phyloP scores from a whole-genome alignment of 164 flowering plant species.

The Liriodendron chinense region DNA sequence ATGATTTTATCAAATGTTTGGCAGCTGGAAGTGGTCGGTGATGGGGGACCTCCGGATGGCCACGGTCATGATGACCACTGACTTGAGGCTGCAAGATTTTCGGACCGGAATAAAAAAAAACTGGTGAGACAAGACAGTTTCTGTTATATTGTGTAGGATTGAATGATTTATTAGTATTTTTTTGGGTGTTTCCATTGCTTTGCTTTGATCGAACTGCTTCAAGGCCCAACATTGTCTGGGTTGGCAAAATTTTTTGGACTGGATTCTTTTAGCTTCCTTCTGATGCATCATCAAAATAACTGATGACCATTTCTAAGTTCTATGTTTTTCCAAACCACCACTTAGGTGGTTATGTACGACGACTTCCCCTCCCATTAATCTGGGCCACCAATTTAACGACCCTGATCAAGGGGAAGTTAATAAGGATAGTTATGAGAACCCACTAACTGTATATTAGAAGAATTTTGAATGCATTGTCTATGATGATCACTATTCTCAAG shows the following conservation, averaged over 20 bases:
- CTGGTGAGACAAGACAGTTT: constrained; percentile 28
- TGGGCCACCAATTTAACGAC: background rate
- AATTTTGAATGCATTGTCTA: too few relatives aligned
- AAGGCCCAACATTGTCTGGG: background rate
- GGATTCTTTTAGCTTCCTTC: background rate
- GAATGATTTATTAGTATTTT: constrained; percentile 3
- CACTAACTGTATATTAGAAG: too few relatives aligned
- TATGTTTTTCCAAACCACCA: background rate
- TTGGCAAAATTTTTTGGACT: background rate
- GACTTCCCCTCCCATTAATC: background rate
- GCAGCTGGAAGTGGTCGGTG: constrained; percentile 82
- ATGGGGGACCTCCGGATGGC: constrained; percentile 72
- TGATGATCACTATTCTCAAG: too few relatives aligned
- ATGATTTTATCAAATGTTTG: constrained; percentile 3
- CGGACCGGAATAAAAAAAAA: constrained; percentile 27
- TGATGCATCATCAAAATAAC: constrained; percentile 17
- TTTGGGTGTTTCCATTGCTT: constrained; percentile 12
- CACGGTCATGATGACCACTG: constrained; percentile 39
- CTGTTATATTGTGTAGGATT: constrained; percentile 20
- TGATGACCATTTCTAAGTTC: constrained; percentile 8
- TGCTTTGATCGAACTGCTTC: constrained; percentile 5
- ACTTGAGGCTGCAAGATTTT: constrained; percentile 23
- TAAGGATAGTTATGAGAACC: too few relatives aligned
- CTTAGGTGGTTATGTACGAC: background rate
- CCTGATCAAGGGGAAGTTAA: background rate